These are phyloP conservation scores for Escallonia herrerae DNA, from an alignment of 129 eudicot species.

Conservation along the genomic window DNA sequence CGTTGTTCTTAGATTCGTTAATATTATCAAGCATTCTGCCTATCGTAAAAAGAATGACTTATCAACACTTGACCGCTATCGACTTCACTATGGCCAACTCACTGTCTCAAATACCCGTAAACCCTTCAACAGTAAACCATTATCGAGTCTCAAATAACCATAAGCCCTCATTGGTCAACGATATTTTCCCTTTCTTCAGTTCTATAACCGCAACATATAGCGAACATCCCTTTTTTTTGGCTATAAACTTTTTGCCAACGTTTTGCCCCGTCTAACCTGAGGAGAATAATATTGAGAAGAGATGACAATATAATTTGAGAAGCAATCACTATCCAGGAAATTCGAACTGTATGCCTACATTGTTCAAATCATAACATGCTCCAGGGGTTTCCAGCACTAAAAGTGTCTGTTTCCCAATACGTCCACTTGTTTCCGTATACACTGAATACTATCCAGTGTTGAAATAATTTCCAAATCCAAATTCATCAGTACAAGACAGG, in stretches of 20 bases:
- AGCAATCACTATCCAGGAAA: not conserved
- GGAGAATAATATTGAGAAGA: not conserved
- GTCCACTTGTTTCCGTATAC: not conserved
- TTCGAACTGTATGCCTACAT: not conserved
- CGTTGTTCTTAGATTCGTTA: no score
- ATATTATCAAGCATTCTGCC: no score
- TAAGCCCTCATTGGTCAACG: no score
- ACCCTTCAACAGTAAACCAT: no score
- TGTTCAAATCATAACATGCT: not conserved
- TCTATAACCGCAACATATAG: no score
- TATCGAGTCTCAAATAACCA: no score
- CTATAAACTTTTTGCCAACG: not conserved
- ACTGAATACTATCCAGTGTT: not conserved
- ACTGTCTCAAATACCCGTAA: no score
- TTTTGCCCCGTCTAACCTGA: not conserved
- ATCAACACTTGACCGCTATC: no score
- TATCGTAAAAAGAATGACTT: no score
- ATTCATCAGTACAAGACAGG: conserved; percentile 30
- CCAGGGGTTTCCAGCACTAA: not conserved
- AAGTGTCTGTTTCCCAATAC: not conserved
- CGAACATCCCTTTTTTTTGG: no score
- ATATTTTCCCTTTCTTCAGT: no score
- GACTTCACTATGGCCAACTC: no score
- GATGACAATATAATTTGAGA: not conserved
- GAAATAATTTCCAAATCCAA: conserved; percentile 5